Evolutionary conservation across 345 rosid species (phyloP).

Genomic region (Bretschneidera sinensis): DNA sequence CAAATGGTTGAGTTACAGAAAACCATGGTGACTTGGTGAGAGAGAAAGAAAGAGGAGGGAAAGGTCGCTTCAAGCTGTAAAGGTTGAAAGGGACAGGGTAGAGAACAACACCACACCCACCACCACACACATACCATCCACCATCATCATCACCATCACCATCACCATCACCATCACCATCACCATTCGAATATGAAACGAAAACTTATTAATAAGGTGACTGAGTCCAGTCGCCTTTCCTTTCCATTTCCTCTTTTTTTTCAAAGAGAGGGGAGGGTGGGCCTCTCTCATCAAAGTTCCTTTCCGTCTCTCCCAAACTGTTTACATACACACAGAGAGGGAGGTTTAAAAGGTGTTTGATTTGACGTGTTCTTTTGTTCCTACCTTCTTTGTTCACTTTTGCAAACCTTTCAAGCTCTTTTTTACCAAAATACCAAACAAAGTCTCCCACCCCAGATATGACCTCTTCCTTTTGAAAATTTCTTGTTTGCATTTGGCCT

Average conservation of each 20-base stretch:
- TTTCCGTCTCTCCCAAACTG: too few relatives aligned
- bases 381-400: slow-evolving; percentile 14
- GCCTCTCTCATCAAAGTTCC: too few relatives aligned
- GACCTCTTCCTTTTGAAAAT: slow-evolving; percentile 3
- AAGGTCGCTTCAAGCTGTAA: slow-evolving; percentile 29
- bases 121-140: slow-evolving; percentile 47
- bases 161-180: too few relatives aligned
- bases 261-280: too few relatives aligned
- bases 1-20: background rate
- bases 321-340: too few relatives aligned
- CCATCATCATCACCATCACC: slow-evolving; percentile 21
- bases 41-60: background rate
- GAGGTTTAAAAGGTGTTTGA: slow-evolving; percentile 38
- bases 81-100: slow-evolving; percentile 54
- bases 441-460: slow-evolving; percentile 4
- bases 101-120: slow-evolving; percentile 39
- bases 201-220: background rate
- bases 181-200: too few relatives aligned
- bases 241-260: too few relatives aligned
- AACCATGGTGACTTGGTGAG: too few relatives aligned
- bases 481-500: too few relatives aligned
- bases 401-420: slow-evolving; percentile 25
- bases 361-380: slow-evolving; percentile 33
- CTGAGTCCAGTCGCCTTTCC: background rate
- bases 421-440: slow-evolving; percentile 21